Conservation (phyloP, 2,329 filamentous ascomycete genomes). For the Teratosphaeria epicoccoides region DNA sequence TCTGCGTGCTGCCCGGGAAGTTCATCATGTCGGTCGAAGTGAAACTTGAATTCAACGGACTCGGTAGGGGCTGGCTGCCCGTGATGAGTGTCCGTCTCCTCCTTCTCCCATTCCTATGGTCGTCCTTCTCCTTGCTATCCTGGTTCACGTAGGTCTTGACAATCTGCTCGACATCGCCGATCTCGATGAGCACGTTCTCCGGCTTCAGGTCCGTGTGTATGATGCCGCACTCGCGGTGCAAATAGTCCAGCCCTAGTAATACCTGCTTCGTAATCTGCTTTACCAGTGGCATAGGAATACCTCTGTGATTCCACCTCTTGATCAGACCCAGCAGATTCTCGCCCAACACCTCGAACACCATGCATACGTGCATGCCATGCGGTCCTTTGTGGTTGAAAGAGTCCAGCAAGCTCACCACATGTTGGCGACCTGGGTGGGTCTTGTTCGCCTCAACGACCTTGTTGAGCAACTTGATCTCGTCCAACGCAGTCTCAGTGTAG, state of each 20-base stretch:
- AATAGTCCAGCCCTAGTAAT: slow-evolving; percentile 84
- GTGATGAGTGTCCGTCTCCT: slow-evolving; percentile 90
- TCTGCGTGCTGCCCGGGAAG: slow-evolving; percentile 52
- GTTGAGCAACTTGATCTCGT: slow-evolving; percentile 97
- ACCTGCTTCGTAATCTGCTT: slow-evolving; percentile 99
- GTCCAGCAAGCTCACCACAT: slow-evolving; percentile 91
- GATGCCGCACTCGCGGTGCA: slow-evolving; percentile 96
- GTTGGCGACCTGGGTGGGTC: slow-evolving; percentile 82
- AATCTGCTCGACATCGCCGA: slow-evolving; percentile 96
- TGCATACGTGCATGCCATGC: slow-evolving; percentile 93
- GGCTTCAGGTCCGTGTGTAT: slow-evolving; percentile 97
- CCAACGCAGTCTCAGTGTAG: slow-evolving; percentile 96
- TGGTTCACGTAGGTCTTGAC: slow-evolving; percentile 92
- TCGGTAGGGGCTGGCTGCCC: slow-evolving; percentile 89
- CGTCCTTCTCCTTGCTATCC: slow-evolving; percentile 62
- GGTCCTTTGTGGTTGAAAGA: slow-evolving; percentile 97
- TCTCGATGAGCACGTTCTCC: slow-evolving; percentile 97
- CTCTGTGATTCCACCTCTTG: slow-evolving; percentile 96
- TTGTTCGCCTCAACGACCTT: slow-evolving; percentile 94
- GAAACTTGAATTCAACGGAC: slow-evolving; percentile 86
- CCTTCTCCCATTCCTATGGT: slow-evolving; percentile 82
- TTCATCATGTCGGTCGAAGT: slow-evolving; percentile 60
- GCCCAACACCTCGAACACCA: slow-evolving; percentile 97
- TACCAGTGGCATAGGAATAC: slow-evolving; percentile 90
- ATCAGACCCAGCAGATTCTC: slow-evolving; percentile 92